Evolutionary conservation across 495 filamentous ascomycete genomes (phyloP), one percentile per base, ranked within the genome.

Genomic region (Lepraria neglecta): DNA sequence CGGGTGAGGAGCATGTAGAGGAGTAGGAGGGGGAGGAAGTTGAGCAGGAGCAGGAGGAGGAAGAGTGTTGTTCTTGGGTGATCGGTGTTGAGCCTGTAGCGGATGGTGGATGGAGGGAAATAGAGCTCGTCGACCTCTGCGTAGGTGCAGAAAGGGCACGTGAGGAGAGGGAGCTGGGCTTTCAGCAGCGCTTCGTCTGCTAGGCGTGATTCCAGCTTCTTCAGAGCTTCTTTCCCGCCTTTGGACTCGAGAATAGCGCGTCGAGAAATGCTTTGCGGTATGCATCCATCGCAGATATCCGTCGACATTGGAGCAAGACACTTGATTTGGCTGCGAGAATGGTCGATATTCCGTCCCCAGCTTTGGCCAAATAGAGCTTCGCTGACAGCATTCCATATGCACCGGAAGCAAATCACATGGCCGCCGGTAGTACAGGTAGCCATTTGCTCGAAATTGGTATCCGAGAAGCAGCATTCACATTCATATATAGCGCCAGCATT

Each of bases 341-440:
- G 70, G 62, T 94, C 78, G 56, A 96, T 84, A 60, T 80, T 92
- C n/a, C 86, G 82, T 58, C 80, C 79, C 91, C 91, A 95, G 40
- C 89, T 89, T 69, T 98, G 94, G 0, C 94, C 94, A 72, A 92
- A 98, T 0, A 98, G 70, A 9, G 90, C 90, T 70, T 96, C 92
- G 45, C 84, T 83, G 35, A 90, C 79, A 45, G 89, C 85, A 59
- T 85, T 82, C 57, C 84, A 83, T 30, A 98, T 84, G 68, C 94
- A 98, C 27, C 78, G 77, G 70, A 89, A 89, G 76, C 94, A 98
- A 62, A 96, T 82, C 69, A 91, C 80, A 76, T 98, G 94, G 24
- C 82, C 83, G 33, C 81, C 78, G 27, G 75, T 71, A 65, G 76
- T 82, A 69, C 94, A 98, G 2, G 85, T 81, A 9, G 89, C 82